Percentiles rank a stretch among this genome's conserved stretches.
Evolutionary conservation across 805 yeast species (phyloP).

Genomic region (Gaillardinia entomophila): DNA sequence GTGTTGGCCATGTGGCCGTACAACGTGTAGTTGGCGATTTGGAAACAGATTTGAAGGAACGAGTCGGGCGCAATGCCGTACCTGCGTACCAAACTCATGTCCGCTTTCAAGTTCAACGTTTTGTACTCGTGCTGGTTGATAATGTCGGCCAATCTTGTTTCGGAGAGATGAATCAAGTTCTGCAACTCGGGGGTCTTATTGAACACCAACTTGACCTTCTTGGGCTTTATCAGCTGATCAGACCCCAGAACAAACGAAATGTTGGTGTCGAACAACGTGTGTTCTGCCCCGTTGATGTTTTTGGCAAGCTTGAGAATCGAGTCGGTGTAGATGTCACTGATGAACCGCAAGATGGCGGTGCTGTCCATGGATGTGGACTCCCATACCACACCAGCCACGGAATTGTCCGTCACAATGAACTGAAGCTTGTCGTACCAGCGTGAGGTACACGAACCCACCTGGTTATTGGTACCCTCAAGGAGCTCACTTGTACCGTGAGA

Average conservation of each 20-base stretch:
- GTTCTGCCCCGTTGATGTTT: slow-evolving; percentile 52
- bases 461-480: slow-evolving; percentile 39
- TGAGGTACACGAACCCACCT: slow-evolving; percentile 52
- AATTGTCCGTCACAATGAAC: slow-evolving; percentile 46
- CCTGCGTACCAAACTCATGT: slow-evolving; percentile 30
- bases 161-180: slow-evolving; percentile 48
- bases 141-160: slow-evolving; percentile 52
- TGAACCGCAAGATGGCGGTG: slow-evolving; percentile 51
- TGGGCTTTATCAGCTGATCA: slow-evolving; percentile 32
- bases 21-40: slow-evolving; percentile 48
- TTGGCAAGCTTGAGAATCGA: slow-evolving; percentile 51
- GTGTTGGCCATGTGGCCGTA: slow-evolving; percentile 46
- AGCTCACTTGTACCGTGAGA: slow-evolving; percentile 48
- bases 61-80: slow-evolving; percentile 45
- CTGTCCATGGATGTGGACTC: slow-evolving; percentile 55
- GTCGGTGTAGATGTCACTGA: slow-evolving; percentile 55
- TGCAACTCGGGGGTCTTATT: slow-evolving; percentile 40
- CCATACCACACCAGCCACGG: slow-evolving; percentile 57
- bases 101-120: slow-evolving; percentile 32
- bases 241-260: slow-evolving; percentile 33
- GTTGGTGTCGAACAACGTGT: slow-evolving; percentile 42
- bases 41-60: slow-evolving; percentile 46
- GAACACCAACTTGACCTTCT: slow-evolving; percentile 23
- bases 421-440: slow-evolving; percentile 58
- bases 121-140: slow-evolving; percentile 54